phyloP scores from a whole-genome alignment of 2,329 filamentous ascomycete genomes.

The Aureobasidium leucospermi region DNA sequence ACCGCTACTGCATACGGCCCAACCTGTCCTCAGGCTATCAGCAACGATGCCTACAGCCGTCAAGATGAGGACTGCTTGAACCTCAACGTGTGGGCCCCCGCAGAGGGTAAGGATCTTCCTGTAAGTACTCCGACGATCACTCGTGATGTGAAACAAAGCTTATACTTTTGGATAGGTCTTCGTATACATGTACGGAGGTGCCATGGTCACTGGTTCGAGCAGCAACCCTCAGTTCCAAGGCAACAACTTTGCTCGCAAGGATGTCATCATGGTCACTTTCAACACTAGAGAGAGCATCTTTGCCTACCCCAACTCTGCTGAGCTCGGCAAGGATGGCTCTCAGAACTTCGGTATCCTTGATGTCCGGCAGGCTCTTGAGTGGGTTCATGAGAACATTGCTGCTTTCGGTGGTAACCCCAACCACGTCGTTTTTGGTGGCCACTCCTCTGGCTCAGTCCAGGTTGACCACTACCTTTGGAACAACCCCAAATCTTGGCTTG shows the following conservation, averaged over 20 bases:
- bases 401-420: conserved; percentile 11
- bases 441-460: conserved; percentile 28
- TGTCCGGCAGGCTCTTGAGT: conserved; percentile 2
- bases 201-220: conserved; percentile 15
- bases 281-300: conserved; percentile 13
- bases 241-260: conserved; percentile 12
- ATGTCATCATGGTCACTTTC: conserved; percentile 11
- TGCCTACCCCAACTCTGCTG: conserved; percentile 10
- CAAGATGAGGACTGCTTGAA: conserved; percentile 13
- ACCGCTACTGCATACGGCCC: conserved; percentile 7
- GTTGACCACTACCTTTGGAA: conserved; percentile 34
- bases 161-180: not conserved
- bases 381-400: conserved; percentile 11
- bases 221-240: conserved; percentile 22
- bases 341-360: conserved; percentile 14
- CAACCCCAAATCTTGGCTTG: conserved; percentile 10
- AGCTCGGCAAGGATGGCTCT: conserved; percentile 3
- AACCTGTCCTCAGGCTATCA: conserved; percentile 19
- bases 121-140: not conserved
- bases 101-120: not conserved
- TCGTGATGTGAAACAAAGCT: not conserved
- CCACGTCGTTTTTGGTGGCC: conserved; percentile 20
- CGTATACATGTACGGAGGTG: conserved; percentile 13
- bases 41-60: conserved; percentile 18
- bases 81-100: conserved; percentile 11